Conservation (phyloP, 75 land plant genomes). For the Pinus tabuliformis region DNA sequence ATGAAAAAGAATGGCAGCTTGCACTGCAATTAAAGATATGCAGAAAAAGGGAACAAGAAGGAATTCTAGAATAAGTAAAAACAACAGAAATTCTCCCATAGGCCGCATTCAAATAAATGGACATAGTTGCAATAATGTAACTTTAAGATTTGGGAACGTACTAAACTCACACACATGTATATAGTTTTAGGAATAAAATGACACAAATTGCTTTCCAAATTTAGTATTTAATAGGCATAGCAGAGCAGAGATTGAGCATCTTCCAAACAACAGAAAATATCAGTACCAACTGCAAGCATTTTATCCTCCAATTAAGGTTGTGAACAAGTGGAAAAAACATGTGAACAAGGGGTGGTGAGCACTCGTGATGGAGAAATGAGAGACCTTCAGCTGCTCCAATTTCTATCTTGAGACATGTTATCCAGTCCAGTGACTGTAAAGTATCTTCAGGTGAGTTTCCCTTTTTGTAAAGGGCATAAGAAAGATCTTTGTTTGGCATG, state of each 20-base stretch:
- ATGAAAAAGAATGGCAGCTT: too few relatives aligned
- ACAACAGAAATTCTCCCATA: too few relatives aligned
- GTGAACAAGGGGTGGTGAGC: constrained; percentile 86
- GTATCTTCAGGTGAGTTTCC: constrained; percentile 43
- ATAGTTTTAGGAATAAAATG: background rate
- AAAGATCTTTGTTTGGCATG: constrained; percentile 80
- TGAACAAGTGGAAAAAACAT: constrained; percentile 42
- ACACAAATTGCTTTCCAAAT: background rate
- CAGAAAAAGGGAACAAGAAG: too few relatives aligned
- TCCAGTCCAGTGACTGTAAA: constrained; percentile 90
- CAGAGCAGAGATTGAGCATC: background rate
- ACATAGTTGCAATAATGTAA: too few relatives aligned
- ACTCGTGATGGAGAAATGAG: constrained; percentile 85
- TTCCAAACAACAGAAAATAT: background rate
- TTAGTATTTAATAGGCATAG: background rate
- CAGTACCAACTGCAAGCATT: background rate
- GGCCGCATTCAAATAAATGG: too few relatives aligned
- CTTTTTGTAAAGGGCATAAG: constrained; percentile 68
- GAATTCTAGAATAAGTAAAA: too few relatives aligned
- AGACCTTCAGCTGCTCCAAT: constrained; percentile 87
- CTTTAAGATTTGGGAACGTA: background rate
- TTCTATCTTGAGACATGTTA: constrained; percentile 87
- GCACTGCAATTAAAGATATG: too few relatives aligned
- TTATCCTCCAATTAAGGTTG: background rate
- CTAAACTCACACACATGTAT: background rate